A percentile compares a stretch with the other conserved stretches of the same genome.
These are phyloP conservation scores for Yamadazyma aaseri DNA, from an alignment of 1,139 yeast species.

Conservation along the genomic window DNA sequence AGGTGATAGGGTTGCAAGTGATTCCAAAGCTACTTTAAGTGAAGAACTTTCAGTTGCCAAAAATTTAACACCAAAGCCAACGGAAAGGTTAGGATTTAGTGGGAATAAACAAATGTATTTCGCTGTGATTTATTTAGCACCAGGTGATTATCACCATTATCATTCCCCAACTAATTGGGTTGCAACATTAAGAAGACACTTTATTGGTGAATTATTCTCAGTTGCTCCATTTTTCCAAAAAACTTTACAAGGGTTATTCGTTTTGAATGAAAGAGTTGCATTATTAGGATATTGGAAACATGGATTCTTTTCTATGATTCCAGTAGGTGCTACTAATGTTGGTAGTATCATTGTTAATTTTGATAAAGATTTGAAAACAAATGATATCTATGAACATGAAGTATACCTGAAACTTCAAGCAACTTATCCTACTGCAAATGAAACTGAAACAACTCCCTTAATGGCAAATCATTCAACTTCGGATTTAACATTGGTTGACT, in stretches of 20 bases:
- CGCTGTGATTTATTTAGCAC: constrained; percentile 93
- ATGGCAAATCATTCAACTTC: constrained; percentile 12
- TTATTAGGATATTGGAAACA: constrained; percentile 93
- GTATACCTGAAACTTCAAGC: constrained; percentile 28
- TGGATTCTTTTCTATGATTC: constrained; percentile 98
- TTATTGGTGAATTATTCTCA: constrained; percentile 91
- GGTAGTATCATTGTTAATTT: constrained; percentile 92
- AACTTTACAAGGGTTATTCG: constrained; percentile 82
- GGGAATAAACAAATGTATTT: constrained; percentile 68
- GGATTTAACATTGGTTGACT: constrained; percentile 9
- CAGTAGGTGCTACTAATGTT: constrained; percentile 98
- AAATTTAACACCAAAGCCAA: constrained; percentile 38
- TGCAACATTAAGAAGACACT: constrained; percentile 87
- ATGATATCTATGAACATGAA: constrained; percentile 62
- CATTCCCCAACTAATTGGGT: constrained; percentile 99
- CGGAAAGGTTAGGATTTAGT: constrained; percentile 25
- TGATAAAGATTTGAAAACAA: constrained; percentile 87
- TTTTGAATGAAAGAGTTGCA: constrained; percentile 93
- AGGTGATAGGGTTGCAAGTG: constrained; percentile 52
- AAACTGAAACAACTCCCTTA: constrained; percentile 38
- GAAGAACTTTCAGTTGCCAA: constrained; percentile 45
- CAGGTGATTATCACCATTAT: constrained; percentile 97
- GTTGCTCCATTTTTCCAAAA: constrained; percentile 96
- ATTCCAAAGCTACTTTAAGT: constrained; percentile 31
- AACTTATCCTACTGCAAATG: constrained; percentile 17